These are phyloP conservation scores for Fusarium lyarnte DNA, from an alignment of 2,329 filamentous ascomycete genomes.

Conservation along the genomic window DNA sequence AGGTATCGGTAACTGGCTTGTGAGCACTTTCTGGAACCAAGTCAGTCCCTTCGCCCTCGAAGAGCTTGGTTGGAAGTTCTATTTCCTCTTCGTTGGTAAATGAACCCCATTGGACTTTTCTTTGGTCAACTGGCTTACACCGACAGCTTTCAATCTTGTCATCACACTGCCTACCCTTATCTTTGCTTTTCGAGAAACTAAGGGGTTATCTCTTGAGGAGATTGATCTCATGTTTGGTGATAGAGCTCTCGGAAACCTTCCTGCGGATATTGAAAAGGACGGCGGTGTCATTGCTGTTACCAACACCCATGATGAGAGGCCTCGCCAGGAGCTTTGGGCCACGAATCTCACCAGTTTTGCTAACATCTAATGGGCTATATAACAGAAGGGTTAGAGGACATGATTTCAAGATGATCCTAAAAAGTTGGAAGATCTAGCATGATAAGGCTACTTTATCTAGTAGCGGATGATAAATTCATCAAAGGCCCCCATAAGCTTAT, in stretches of 20 bases:
- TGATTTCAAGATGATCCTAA: not conserved
- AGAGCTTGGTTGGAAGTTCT: slow-evolving; percentile 50
- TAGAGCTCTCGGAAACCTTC: slow-evolving; percentile 38
- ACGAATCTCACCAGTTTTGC: not conserved
- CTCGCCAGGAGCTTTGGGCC: not conserved
- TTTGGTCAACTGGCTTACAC: slow-evolving; percentile 46
- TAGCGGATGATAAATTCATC: no score
- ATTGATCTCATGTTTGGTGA: slow-evolving; percentile 63
- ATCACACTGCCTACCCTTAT: slow-evolving; percentile 54
- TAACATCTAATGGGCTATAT: not conserved
- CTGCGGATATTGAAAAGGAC: slow-evolving; percentile 41
- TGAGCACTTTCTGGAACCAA: slow-evolving; percentile 63
- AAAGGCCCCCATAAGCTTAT: no score
- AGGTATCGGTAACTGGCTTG: slow-evolving; percentile 42
- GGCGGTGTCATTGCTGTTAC: slow-evolving; percentile 14
- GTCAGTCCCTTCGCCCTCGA: slow-evolving; percentile 62
- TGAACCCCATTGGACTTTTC: slow-evolving; percentile 44
- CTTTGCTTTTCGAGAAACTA: slow-evolving; percentile 63
- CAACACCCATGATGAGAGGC: slow-evolving; percentile 26
- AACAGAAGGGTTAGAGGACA: not conserved
- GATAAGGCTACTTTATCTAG: not conserved
- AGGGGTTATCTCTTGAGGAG: slow-evolving; percentile 61
- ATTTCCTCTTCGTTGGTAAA: slow-evolving; percentile 49
- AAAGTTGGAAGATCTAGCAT: not conserved
- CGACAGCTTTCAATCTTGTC: slow-evolving; percentile 45